These are phyloP conservation scores for Cytospora schulzeri DNA, from an alignment of 2,329 filamentous ascomycete species.

Conservation along the genomic window DNA sequence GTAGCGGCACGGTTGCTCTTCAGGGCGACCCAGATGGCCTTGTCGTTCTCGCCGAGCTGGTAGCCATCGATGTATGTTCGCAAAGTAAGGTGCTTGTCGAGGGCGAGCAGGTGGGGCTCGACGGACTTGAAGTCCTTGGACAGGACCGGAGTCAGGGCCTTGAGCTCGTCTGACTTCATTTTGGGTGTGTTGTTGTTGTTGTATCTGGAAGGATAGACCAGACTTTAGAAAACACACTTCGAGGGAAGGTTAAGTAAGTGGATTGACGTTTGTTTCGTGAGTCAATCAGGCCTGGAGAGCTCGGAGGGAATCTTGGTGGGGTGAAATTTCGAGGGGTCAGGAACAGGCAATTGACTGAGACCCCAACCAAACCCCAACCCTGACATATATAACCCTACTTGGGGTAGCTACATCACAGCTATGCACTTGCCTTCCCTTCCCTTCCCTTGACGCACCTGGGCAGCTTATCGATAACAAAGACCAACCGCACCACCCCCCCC, in stretches of 20 bases:
- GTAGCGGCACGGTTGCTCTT: constrained; percentile 83
- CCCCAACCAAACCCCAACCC: constrained; percentile 6
- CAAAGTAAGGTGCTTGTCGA: constrained; percentile 86
- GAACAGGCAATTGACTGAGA: neutral
- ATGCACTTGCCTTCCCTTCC: no score
- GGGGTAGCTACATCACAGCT: no score
- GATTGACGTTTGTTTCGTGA: constrained; percentile 22
- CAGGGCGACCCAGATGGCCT: constrained; percentile 80
- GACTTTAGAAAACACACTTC: neutral
- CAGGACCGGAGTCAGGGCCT: constrained; percentile 53
- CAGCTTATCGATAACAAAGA: constrained; percentile 4
- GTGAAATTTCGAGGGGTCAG: constrained; percentile 30
- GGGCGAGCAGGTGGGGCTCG: constrained; percentile 71
- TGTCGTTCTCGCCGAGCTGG: constrained; percentile 73
- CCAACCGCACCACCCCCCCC: neutral
- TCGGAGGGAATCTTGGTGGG: constrained; percentile 28
- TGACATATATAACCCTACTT: no score
- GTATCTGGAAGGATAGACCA: neutral
- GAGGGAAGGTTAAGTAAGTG: neutral
- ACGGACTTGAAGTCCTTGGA: constrained; percentile 78
- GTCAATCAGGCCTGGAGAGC: constrained; percentile 25
- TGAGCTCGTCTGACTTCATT: constrained; percentile 62
- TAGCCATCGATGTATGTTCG: constrained; percentile 87
- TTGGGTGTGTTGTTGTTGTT: constrained; percentile 30
- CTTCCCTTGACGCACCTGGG: no score